These are phyloP conservation scores for Cadophora sp. DNA, from an alignment of 2,329 filamentous ascomycete genomes.

Conservation along the genomic window DNA sequence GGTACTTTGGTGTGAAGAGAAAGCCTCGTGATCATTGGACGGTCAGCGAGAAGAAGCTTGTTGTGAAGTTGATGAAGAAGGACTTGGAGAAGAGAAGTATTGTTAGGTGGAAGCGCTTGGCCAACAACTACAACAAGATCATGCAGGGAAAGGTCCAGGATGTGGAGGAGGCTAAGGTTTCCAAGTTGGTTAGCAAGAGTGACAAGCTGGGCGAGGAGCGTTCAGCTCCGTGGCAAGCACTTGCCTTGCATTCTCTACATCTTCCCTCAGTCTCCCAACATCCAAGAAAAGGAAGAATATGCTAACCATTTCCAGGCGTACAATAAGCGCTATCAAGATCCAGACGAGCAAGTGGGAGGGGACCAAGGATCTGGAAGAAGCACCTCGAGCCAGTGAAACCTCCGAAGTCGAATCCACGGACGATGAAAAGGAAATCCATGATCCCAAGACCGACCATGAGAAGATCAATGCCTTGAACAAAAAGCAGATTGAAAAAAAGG, in stretches of 20 bases:
- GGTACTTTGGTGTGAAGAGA: constrained; percentile 5
- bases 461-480: too few species aligned
- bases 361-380: neutral
- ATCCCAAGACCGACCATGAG: too few species aligned
- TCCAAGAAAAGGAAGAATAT: neutral
- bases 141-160: neutral
- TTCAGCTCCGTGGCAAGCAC: neutral
- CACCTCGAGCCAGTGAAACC: neutral
- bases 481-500: too few species aligned
- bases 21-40: neutral
- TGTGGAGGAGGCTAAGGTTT: neutral
- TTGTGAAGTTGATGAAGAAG: neutral
- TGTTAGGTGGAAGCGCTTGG: constrained; percentile 2
- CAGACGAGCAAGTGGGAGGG: neutral
- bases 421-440: neutral
- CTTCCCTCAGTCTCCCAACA: too few species aligned
- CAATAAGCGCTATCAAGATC: neutral
- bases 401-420: constrained; percentile 2
- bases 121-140: neutral
- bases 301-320: neutral
- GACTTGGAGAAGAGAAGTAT: neutral
- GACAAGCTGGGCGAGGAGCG: neutral
- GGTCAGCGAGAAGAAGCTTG: constrained; percentile 4
- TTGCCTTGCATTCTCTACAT: neutral
- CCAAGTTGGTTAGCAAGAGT: neutral